These are phyloP conservation scores for Neoboletus subvelutipes DNA, from an alignment of 768 basidiomycete genomes.

Conservation along the genomic window DNA sequence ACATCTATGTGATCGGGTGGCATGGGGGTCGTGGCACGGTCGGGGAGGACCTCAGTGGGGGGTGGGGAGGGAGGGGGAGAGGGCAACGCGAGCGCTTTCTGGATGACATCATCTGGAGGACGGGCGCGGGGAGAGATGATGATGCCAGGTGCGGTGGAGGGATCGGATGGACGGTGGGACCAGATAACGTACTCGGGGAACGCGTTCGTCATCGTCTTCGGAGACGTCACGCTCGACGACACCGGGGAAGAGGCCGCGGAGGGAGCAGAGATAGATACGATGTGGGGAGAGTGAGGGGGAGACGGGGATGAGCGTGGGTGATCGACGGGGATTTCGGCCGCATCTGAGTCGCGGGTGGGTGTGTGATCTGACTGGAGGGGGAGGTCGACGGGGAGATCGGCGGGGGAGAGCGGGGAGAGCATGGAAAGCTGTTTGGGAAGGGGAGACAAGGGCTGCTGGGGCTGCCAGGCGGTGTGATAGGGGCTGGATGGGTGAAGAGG, in stretches of 20 bases:
- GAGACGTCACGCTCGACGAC: constrained; percentile 4
- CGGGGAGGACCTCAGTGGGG: constrained; percentile 13
- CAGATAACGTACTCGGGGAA: constrained; percentile 58
- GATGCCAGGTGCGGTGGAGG: constrained; percentile 62
- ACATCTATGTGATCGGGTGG: constrained; percentile 27
- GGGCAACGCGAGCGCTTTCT: constrained; percentile 50
- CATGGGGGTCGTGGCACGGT: constrained; percentile 1
- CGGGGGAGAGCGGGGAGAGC: constrained; percentile 32
- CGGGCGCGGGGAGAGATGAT: constrained; percentile 66
- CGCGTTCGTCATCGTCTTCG: neutral
- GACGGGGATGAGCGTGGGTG: constrained; percentile 16
- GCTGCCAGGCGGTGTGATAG: constrained; percentile 46
- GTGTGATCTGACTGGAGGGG: neutral
- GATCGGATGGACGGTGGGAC: constrained; percentile 69
- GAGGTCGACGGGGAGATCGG: neutral
- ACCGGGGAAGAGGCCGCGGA: constrained; percentile 7
- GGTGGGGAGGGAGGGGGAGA: constrained; percentile 50
- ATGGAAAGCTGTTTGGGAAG: constrained; percentile 64
- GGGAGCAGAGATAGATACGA: neutral
- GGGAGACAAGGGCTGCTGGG: constrained; percentile 51
- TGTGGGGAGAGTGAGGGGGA: constrained; percentile 10
- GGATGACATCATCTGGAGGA: constrained; percentile 59
- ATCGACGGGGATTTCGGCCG: neutral
- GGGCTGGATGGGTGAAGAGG: constrained; percentile 24
- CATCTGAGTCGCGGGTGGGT: constrained; percentile 6